Evolutionary conservation across 495 filamentous ascomycete genomes (phyloP).

Genomic region (Penicillium bovifimosum): DNA sequence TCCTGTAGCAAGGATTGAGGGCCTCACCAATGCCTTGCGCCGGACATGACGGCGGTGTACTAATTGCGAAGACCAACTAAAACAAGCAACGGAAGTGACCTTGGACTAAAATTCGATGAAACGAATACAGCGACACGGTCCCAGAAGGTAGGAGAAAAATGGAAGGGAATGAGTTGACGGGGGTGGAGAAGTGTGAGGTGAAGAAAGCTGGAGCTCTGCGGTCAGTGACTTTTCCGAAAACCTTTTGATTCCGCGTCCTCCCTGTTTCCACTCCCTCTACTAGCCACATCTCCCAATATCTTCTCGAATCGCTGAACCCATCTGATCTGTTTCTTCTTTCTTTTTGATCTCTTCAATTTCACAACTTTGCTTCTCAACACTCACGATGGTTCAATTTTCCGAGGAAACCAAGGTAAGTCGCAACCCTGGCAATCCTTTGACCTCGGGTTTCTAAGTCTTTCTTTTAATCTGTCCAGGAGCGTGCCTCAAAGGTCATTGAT

Average conservation of each 20-base stretch:
- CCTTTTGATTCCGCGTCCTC: constrained; percentile 26
- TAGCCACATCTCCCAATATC: background rate
- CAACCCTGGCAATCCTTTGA: background rate
- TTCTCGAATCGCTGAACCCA: background rate
- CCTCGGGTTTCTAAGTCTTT: constrained; percentile 9
- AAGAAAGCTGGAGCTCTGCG: background rate
- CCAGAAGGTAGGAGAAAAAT: background rate
- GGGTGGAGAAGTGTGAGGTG: background rate
- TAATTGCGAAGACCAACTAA: background rate
- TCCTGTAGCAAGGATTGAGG: background rate
- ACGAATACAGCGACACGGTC: background rate
- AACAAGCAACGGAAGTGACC: background rate
- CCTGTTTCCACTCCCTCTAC: constrained; percentile 6
- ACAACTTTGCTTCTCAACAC: background rate
- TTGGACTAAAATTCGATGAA: background rate
- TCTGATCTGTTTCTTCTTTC: background rate
- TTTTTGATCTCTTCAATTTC: background rate
- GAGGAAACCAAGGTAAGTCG: constrained; percentile 86
- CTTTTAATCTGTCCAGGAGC: constrained; percentile 59
- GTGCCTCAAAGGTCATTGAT: constrained; percentile 92
- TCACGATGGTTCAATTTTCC: constrained; percentile 75
- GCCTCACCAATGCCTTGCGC: constrained; percentile 74
- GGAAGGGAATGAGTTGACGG: background rate
- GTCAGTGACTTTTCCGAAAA: constrained; percentile 24
- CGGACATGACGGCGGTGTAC: constrained; percentile 50